phyloP scores from a whole-genome alignment of 768 basidiomycete genomes.

The Leccinum longicurvipes region DNA sequence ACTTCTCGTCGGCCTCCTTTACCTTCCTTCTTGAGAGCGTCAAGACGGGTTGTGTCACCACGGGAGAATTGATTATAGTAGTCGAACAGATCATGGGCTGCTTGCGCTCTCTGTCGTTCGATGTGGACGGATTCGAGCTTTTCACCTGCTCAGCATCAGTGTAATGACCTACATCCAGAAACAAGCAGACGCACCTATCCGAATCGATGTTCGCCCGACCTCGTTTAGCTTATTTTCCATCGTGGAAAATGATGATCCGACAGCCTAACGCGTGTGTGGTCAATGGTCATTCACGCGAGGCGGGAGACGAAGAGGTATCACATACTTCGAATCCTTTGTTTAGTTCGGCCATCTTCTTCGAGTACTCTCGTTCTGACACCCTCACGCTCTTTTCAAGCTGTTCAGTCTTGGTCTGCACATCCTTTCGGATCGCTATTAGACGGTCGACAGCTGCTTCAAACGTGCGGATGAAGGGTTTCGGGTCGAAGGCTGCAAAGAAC shows the following conservation, averaged over 20 bases:
- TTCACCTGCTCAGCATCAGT: constrained; percentile 57
- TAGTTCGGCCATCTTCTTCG: constrained; percentile 89
- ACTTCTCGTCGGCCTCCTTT: constrained; percentile 85
- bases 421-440: constrained; percentile 80
- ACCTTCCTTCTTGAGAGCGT: constrained; percentile 81
- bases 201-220: constrained; percentile 89
- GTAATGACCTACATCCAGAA: neutral
- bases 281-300: neutral
- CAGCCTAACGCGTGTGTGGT: constrained; percentile 50
- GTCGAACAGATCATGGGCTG: constrained; percentile 89
- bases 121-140: constrained; percentile 94
- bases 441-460: constrained; percentile 91
- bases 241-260: constrained; percentile 80
- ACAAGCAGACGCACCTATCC: constrained; percentile 61
- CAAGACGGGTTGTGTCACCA: constrained; percentile 72
- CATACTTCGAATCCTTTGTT: constrained; percentile 91
- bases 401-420: constrained; percentile 87
- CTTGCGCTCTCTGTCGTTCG: constrained; percentile 88
- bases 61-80: constrained; percentile 91
- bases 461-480: constrained; percentile 86
- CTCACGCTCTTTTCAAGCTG: constrained; percentile 90
- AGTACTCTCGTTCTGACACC: constrained; percentile 88
- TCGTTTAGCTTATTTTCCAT: constrained; percentile 92
- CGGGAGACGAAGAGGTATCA: constrained; percentile 3
- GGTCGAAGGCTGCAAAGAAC: constrained; percentile 73